Evolutionary conservation across 2,329 filamentous ascomycete species (phyloP).

Genomic region (Niveomyces coronatus): DNA sequence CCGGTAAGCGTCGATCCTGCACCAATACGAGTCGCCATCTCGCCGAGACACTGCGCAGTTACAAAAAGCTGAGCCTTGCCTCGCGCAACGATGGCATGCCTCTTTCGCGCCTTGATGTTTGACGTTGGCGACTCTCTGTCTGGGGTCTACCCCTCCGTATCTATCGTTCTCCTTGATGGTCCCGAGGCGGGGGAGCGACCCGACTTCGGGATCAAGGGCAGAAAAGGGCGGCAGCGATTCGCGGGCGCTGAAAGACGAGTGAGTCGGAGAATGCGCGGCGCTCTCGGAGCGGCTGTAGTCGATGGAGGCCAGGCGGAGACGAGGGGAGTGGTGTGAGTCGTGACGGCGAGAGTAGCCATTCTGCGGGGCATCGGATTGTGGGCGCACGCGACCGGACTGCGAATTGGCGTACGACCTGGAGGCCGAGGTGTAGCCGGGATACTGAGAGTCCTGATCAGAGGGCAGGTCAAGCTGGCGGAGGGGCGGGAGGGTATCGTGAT

Average conservation of each 20-base stretch:
- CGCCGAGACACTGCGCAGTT: conserved; percentile 2
- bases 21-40: conserved; percentile 7
- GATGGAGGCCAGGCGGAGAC: neutral
- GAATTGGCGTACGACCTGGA: neutral
- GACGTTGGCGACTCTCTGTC: neutral
- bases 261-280: neutral
- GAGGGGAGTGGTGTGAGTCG: conserved; percentile 1
- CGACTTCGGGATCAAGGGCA: neutral
- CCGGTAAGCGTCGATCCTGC: conserved; percentile 4
- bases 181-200: neutral
- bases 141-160: no score
- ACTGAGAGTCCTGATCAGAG: conserved; percentile 5
- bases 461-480: conserved; percentile 6
- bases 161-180: neutral
- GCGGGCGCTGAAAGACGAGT: neutral
- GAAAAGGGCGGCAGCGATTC: conserved; percentile 5
- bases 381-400: neutral
- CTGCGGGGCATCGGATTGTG: neutral
- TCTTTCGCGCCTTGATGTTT: neutral
- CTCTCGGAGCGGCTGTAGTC: neutral
- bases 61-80: conserved; percentile 1
- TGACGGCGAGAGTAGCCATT: conserved; percentile 1
- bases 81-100: conserved; percentile 1
- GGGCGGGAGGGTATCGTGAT: conserved; percentile 1
- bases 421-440: neutral